Conservation (phyloP, 2,329 filamentous ascomycete genomes). For the Fusarium bactridioides region DNA sequence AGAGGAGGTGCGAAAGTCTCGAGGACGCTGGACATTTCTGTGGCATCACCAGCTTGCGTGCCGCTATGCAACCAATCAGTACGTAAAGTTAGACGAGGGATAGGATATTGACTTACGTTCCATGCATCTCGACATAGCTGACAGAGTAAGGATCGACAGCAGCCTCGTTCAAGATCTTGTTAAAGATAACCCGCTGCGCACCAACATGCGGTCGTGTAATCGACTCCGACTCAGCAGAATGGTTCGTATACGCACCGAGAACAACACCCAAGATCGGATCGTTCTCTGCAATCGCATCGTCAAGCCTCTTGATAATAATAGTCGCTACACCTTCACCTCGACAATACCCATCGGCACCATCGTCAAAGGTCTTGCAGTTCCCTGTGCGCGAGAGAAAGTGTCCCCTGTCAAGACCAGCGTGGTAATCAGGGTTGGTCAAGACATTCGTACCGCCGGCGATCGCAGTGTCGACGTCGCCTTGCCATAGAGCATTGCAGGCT, state of each 20-base stretch:
- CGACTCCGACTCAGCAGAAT: constrained; percentile 73
- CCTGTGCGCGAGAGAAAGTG: constrained; percentile 65
- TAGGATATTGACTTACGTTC: constrained; percentile 45
- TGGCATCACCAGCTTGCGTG: constrained; percentile 78
- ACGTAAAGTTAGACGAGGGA: fast-evolving
- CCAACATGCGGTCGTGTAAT: constrained; percentile 76
- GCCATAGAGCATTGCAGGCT: constrained; percentile 72
- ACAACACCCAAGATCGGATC: constrained; percentile 73
- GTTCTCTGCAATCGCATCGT: constrained; percentile 61
- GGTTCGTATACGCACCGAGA: constrained; percentile 70
- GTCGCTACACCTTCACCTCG: constrained; percentile 58
- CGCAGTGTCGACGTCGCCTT: constrained; percentile 80
- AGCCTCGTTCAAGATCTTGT: constrained; percentile 72
- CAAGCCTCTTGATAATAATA: constrained; percentile 59
- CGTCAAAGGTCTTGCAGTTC: constrained; percentile 59
- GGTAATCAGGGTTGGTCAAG: constrained; percentile 71
- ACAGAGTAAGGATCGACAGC: constrained; percentile 79
- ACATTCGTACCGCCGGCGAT: constrained; percentile 79
- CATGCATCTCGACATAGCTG: constrained; percentile 90
- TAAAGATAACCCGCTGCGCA: constrained; percentile 68
- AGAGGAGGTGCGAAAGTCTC: constrained; percentile 55
- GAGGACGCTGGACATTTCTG: constrained; percentile 82
- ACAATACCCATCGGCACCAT: constrained; percentile 67
- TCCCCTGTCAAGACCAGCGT: constrained; percentile 68
- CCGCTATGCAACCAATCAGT: background rate